A percentile compares a stretch with the other conserved stretches of the same genome.
Conservation (phyloP, 2,329 filamentous ascomycete genomes). For the Gaeumannomyces tritici region DNA sequence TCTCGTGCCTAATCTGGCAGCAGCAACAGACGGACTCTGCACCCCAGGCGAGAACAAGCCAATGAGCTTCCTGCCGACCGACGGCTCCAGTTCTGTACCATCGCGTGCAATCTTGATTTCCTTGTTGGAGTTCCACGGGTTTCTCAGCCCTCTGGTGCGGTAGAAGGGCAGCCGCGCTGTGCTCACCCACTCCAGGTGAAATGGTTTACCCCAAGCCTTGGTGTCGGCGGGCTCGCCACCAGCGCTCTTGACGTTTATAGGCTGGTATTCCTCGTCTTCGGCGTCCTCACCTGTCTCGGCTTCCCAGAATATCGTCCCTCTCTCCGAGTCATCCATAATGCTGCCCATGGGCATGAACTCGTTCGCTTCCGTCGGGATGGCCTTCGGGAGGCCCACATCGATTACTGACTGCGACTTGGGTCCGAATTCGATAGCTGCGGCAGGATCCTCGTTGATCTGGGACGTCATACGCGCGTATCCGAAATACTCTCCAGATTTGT, state of each 20-base stretch:
- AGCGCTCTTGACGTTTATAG: slow-evolving; percentile 25
- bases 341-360: slow-evolving; percentile 70
- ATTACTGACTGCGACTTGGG: slow-evolving; percentile 50
- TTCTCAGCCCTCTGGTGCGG: slow-evolving; percentile 74
- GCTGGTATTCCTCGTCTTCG: slow-evolving; percentile 22
- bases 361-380: slow-evolving; percentile 70
- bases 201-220: slow-evolving; percentile 83
- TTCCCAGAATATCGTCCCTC: slow-evolving; percentile 98
- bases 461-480: slow-evolving; percentile 90
- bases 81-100: slow-evolving; percentile 84
- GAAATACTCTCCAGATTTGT: slow-evolving; percentile 96
- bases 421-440: slow-evolving; percentile 59
- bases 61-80: slow-evolving; percentile 65
- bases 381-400: slow-evolving; percentile 62
- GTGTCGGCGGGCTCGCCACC: slow-evolving; percentile 11
- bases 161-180: slow-evolving; percentile 80
- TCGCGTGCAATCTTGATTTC: slow-evolving; percentile 95
- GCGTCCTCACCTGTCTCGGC: slow-evolving; percentile 41
- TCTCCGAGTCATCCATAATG: slow-evolving; percentile 84
- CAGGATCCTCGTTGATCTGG: slow-evolving; percentile 67
- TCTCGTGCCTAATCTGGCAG: slow-evolving; percentile 3
- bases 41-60: slow-evolving; percentile 60
- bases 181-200: slow-evolving; percentile 83
- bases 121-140: slow-evolving; percentile 90
- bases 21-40: slow-evolving; percentile 24